Conservation (phyloP, 306 rosid genomes). For the Abrus precatorius region DNA sequence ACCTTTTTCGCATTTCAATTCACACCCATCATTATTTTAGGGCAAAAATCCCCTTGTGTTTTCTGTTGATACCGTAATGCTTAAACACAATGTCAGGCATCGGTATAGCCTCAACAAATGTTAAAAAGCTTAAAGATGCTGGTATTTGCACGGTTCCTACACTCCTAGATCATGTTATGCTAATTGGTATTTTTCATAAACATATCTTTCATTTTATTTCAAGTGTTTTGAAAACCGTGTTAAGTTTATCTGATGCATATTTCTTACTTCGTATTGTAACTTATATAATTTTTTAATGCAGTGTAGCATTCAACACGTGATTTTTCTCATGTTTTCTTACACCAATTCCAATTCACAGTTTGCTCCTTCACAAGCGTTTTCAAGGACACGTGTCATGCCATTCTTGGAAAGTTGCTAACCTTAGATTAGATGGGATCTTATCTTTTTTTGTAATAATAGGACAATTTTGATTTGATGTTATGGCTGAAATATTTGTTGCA, state of each 20-base stretch:
- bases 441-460: background rate
- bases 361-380: constrained; percentile 1
- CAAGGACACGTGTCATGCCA: constrained; percentile 7
- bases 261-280: background rate
- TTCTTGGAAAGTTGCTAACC: constrained; percentile 5
- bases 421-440: constrained; percentile 6
- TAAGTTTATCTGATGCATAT: constrained; percentile 14
- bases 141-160: no score
- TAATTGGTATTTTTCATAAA: no score
- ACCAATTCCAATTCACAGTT: constrained; percentile 25
- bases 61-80: no score
- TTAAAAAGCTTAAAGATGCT: no score
- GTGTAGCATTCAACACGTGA: constrained; percentile 14
- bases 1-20: no score
- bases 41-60: no score
- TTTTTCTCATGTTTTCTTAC: background rate
- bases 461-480: background rate
- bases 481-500: background rate
- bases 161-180: no score
- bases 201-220: no score
- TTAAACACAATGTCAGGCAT: no score
- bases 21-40: no score
- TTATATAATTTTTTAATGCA: constrained; percentile 39
- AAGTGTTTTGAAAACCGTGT: constrained; percentile 26
- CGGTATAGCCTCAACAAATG: no score